Percentiles rank a stretch among this genome's conserved stretches.
These are phyloP conservation scores for Lathyrus sativus DNA, from an alignment of 306 rosid species.

Conservation along the genomic window DNA sequence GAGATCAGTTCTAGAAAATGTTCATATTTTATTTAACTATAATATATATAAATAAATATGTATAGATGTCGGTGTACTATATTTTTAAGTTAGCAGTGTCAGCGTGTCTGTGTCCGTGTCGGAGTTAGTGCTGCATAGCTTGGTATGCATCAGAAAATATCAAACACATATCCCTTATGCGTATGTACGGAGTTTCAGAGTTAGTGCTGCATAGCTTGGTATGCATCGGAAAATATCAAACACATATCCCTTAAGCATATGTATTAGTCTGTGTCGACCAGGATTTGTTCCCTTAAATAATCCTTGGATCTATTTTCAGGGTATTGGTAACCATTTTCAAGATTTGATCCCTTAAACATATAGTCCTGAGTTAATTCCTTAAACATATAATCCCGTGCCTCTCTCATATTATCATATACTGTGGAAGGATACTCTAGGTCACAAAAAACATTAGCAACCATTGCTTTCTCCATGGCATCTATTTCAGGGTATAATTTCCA, in stretches of 20 bases:
- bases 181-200: neutral
- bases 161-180: conserved; percentile 1
- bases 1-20: too few species aligned
- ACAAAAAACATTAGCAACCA: conserved; percentile 19
- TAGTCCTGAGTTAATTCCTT: too few species aligned
- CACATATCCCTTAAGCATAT: conserved; percentile 1
- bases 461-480: conserved; percentile 41
- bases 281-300: neutral
- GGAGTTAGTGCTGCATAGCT: neutral
- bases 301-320: neutral
- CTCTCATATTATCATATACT: neutral
- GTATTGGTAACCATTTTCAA: neutral
- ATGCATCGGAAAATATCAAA: neutral
- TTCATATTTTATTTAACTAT: too few species aligned
- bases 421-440: neutral
- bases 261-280: neutral
- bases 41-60: too few species aligned
- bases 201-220: neutral
- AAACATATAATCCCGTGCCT: neutral
- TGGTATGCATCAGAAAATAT: neutral
- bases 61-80: too few species aligned
- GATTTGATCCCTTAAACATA: neutral
- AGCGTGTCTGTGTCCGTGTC: too few species aligned
- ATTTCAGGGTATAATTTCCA: conserved; percentile 86
- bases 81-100: too few species aligned